Base-by-base conservation (phyloP, 1,139 yeast species). In the Nakaseomyces delphensis region DNA sequence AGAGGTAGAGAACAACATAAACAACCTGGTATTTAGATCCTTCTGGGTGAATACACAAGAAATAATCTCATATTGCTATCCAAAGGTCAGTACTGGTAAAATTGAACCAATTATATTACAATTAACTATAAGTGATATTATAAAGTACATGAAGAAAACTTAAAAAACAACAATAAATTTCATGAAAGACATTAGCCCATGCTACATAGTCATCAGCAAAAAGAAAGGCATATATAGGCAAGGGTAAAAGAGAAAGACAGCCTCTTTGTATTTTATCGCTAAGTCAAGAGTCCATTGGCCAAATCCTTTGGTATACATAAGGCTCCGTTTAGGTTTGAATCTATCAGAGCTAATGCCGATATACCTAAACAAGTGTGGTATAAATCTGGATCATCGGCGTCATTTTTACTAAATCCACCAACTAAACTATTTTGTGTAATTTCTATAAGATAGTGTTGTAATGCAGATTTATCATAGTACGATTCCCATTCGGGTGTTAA, bases 381-480 rank as follows among this genome's bases (percentile, higher is more conserved):
- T 1, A 89, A 80, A 57, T 83, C 91, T 0, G 97, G 89, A 27
- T 73, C 70, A 40, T 65, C 71, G 8, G 67, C 84, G 18, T 74
- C 71, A 15, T 72, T 71, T 56, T 85, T 85, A n/a, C 75, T 74
- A 59, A 87, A 86, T 1, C 98, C 98, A 1, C 98, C 97, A 43
- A 82, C 53, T 0, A 81, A 43, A 1, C 48, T 50, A 54, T 81
- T 76, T 56, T 86, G 95, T 1, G 93, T 80, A 19, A 65, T 59
- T 1, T 62, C 51, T n/a, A 83, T 54, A 19, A 91, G 63, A 54
- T 72, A 87, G 3, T 58, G 51, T 6, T 58, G 54, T 1, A 75
- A 72, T 3, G 33, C 15, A 14, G 59, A 57, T 0, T 57, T 56
- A 44, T 79, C 70, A 1, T 75, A 55, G 14, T 77, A 57, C 0